phyloP scores from a whole-genome alignment of 2,329 filamentous ascomycete genomes.

The Aspergillus arachidicola region DNA sequence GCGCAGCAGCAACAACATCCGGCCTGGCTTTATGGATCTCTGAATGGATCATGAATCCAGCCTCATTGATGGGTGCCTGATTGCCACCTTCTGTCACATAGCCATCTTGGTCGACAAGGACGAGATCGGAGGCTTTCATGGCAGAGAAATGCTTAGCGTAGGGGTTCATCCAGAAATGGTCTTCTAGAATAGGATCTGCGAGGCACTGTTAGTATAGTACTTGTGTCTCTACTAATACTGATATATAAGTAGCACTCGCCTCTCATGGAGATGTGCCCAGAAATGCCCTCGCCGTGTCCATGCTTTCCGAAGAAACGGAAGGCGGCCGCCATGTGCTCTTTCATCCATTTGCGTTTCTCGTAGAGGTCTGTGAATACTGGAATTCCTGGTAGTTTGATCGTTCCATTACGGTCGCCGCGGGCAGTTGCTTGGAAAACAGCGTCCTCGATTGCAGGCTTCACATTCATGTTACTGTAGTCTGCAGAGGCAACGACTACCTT shows the following conservation, averaged over 20 bases:
- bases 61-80: conserved; percentile 43
- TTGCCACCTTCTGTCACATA: conserved; percentile 45
- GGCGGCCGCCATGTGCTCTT: conserved; percentile 50
- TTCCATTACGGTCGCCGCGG: conserved; percentile 39
- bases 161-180: conserved; percentile 46
- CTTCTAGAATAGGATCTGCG: conserved; percentile 39
- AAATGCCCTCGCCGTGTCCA: conserved; percentile 45
- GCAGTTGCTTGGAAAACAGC: conserved; percentile 37
- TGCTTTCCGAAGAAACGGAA: conserved; percentile 46
- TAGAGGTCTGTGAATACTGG: conserved; percentile 45
- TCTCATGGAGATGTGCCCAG: conserved; percentile 46
- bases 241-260: conserved; percentile 22
- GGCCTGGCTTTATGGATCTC: conserved; percentile 62
- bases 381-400: conserved; percentile 40
- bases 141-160: conserved; percentile 44
- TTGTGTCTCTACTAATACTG: background rate
- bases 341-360: conserved; percentile 56
- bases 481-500: conserved; percentile 15
- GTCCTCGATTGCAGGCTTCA: conserved; percentile 29
- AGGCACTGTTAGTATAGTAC: background rate
- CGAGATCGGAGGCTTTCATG: conserved; percentile 46
- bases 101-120: conserved; percentile 43
- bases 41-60: conserved; percentile 63
- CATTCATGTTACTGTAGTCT: conserved; percentile 6
- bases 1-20: conserved; percentile 61